Percentiles rank a stretch among this genome's conserved stretches.
Conservation (phyloP, 2,329 filamentous ascomycete species). For the Acrodontium crateriforme region DNA sequence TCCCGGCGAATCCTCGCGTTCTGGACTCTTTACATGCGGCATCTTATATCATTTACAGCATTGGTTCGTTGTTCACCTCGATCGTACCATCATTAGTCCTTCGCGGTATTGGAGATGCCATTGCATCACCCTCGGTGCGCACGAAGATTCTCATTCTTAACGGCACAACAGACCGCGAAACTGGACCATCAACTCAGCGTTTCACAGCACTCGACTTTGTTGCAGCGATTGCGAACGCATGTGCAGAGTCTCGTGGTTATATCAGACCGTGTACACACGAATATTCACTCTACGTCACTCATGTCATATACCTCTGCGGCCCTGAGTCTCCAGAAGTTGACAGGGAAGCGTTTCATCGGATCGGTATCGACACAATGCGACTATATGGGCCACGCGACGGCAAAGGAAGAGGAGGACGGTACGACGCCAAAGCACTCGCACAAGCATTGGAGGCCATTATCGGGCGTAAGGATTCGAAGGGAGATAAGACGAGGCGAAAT, state of each 20-base stretch:
- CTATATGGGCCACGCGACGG: constrained; percentile 57
- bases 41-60: constrained; percentile 70
- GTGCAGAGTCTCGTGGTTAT: constrained; percentile 48
- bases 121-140: constrained; percentile 36
- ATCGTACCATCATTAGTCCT: constrained; percentile 73
- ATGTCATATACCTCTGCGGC: constrained; percentile 67
- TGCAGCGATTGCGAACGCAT: constrained; percentile 61
- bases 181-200: constrained; percentile 50
- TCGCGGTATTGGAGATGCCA: constrained; percentile 55
- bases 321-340: constrained; percentile 58
- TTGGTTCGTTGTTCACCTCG: constrained; percentile 86
- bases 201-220: constrained; percentile 74
- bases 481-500: constrained; percentile 42
- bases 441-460: constrained; percentile 68
- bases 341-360: constrained; percentile 42
- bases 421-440: constrained; percentile 61
- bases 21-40: constrained; percentile 51
- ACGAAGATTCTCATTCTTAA: constrained; percentile 79
- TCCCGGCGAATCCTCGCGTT: constrained; percentile 69
- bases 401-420: constrained; percentile 44
- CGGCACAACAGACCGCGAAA: constrained; percentile 72
- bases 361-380: constrained; percentile 66
- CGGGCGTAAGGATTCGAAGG: constrained; percentile 46
- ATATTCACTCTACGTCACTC: constrained; percentile 61
- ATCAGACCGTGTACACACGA: constrained; percentile 23